Evolutionary conservation across 768 basidiomycete species (phyloP).

Genomic region (Leccinum pellstonianum): DNA sequence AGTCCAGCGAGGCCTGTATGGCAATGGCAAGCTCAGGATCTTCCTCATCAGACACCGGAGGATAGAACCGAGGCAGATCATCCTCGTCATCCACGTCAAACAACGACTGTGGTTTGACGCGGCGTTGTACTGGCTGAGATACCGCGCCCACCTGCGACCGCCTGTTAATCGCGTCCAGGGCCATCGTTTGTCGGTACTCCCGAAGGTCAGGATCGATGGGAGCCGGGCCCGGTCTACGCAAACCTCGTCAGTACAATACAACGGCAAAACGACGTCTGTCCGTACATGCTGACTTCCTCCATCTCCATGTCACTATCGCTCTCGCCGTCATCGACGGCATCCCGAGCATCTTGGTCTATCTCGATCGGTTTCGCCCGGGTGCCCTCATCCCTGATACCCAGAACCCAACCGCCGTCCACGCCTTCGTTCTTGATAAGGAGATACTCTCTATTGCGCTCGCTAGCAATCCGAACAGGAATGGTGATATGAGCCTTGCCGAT

Average conservation of each 20-base stretch:
- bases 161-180: conserved; percentile 55
- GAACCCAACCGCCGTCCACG: conserved; percentile 86
- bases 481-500: conserved; percentile 88
- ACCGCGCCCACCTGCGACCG: conserved; percentile 40
- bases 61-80: conserved; percentile 20
- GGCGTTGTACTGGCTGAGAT: conserved; percentile 34
- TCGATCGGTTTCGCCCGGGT: conserved; percentile 83
- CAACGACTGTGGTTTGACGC: conserved; percentile 42
- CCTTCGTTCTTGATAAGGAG: conserved; percentile 92
- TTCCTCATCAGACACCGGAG: conserved; percentile 39
- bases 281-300: conserved; percentile 80
- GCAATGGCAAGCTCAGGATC: conserved; percentile 61
- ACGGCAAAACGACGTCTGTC: not conserved
- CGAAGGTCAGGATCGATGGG: conserved; percentile 60
- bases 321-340: conserved; percentile 35
- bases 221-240: conserved; percentile 30
- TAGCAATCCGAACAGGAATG: conserved; percentile 92
- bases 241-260: conserved; percentile 13
- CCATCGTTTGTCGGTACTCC: conserved; percentile 59
- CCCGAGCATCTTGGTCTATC: conserved; percentile 64
- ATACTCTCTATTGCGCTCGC: conserved; percentile 93
- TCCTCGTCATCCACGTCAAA: conserved; percentile 58
- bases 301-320: conserved; percentile 65
- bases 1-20: conserved; percentile 59
- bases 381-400: conserved; percentile 88